Conservation (phyloP, 345 rosid genomes). For the Linum usitatissimum region DNA sequence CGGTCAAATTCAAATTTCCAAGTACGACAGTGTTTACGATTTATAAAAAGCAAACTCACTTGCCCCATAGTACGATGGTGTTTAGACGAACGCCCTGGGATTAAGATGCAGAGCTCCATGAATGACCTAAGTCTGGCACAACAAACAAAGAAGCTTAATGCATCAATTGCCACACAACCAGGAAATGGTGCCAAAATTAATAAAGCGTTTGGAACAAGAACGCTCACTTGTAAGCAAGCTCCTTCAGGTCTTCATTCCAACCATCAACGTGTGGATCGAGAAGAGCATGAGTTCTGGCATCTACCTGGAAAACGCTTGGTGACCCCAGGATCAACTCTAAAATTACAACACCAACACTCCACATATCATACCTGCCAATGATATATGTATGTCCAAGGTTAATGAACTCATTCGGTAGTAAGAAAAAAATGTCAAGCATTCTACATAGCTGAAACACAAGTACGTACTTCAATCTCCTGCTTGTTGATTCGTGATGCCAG, state of each 20-base stretch:
- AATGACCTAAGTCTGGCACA: constrained; percentile 65
- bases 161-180: constrained; percentile 5
- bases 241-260: constrained; percentile 73
- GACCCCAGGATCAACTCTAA: constrained; percentile 90
- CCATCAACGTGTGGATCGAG: constrained; percentile 76
- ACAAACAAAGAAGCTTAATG: constrained; percentile 4
- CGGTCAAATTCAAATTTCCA: not conserved
- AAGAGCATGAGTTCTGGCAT: constrained; percentile 55
- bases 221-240: constrained; percentile 83
- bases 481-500: constrained; percentile 64
- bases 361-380: constrained; percentile 70
- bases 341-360: constrained; percentile 93
- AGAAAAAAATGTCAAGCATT: constrained; percentile 1
- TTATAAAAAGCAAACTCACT: constrained; percentile 22
- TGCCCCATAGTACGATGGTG: constrained; percentile 28
- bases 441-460: constrained; percentile 5
- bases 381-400: not conserved
- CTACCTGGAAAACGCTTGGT: constrained; percentile 74
- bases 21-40: not conserved
- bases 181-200: constrained; percentile 3
- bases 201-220: not conserved
- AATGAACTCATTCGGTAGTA: constrained; percentile 1
- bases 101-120: constrained; percentile 85
- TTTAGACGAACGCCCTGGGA: constrained; percentile 60
- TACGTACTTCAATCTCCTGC: constrained; percentile 48